Percentiles rank a stretch among this genome's conserved stretches.
phyloP scores from a whole-genome alignment of 2,329 filamentous ascomycete species.

The Esteya vermicola region DNA sequence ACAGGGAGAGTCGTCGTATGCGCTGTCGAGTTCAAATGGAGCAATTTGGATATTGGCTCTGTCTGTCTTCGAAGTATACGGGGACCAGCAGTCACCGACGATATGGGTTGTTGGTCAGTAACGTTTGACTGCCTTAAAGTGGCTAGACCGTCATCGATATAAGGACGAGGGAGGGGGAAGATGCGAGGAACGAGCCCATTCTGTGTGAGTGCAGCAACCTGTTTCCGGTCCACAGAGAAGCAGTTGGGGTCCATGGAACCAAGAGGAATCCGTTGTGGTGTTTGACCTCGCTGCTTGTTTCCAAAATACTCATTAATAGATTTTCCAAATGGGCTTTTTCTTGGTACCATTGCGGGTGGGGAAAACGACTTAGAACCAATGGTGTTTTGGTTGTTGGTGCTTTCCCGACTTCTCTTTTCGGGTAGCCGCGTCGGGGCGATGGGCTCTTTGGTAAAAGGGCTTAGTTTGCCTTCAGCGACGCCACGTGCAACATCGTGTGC shows the following conservation, averaged over 20 bases:
- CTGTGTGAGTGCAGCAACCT: slow-evolving; percentile 32
- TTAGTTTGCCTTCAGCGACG: slow-evolving; percentile 68
- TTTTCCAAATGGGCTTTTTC: slow-evolving; percentile 21
- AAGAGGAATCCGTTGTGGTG: slow-evolving; percentile 32
- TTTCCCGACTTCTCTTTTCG: slow-evolving; percentile 20
- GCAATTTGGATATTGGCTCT: slow-evolving; percentile 33
- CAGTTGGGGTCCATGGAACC: slow-evolving; percentile 51
- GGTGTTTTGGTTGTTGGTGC: no score
- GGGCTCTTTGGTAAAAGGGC: slow-evolving; percentile 74
- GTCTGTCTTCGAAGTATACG: slow-evolving; percentile 34
- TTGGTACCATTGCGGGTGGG: neutral
- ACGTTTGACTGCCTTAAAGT: slow-evolving; percentile 9
- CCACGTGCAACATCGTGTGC: slow-evolving; percentile 54
- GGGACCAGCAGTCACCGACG: slow-evolving; percentile 12
- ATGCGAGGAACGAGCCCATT: slow-evolving; percentile 38
- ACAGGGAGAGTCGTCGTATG: no score
- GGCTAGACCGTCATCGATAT: slow-evolving; percentile 24
- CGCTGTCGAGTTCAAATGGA: slow-evolving; percentile 13
- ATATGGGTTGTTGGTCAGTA: slow-evolving; percentile 8
- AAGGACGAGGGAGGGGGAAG: slow-evolving; percentile 44
- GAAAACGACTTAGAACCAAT: slow-evolving; percentile 13
- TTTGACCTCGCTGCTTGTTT: slow-evolving; percentile 23
- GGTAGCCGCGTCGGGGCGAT: slow-evolving; percentile 30
- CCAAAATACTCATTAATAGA: slow-evolving; percentile 43
- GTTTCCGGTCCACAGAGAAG: slow-evolving; percentile 36